Evolutionary conservation across 2,329 filamentous ascomycete species (phyloP), one percentile per base, ranked within the genome.

Genomic region (Diaporthe sp.): DNA sequence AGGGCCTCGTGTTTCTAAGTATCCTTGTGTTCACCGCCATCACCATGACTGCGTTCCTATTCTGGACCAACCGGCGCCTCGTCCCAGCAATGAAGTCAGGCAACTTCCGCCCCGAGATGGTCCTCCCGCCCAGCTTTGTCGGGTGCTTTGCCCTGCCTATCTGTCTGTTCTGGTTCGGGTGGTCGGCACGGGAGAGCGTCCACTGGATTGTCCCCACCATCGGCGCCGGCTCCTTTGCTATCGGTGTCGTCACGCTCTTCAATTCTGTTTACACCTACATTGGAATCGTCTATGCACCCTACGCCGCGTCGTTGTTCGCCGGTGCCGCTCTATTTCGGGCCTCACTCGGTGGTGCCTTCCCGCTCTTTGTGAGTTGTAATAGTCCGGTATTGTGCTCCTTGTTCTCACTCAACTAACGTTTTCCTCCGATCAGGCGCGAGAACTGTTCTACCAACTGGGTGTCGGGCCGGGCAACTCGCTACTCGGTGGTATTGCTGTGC

Each of bases 131-230:
- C 0, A 17, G 57, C 17, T 65, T 61, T 22, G 4, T 73, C n/a
- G 57, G 53, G 22, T 25, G 39, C n/a, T 22, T 73, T 37, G n/a
- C 71, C 12, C 51, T 71, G 6, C 71, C 71, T 2, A 5, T 67
- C 13, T 60, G 57, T n/a, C 82, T 94, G 2, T 92, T 94, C 81
- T 92, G 92, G 80, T 93, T 92, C 83, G 90, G 88, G 19, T 93
- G 91, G 90, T 92, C 91, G 13, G 90, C 90, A 37, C 37, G 72
- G 15, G 91, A 88, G 46, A 85, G 81, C 78, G 87, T 93, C 75
- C 88, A 91, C 84, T 91, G 86, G 86, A 88, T 89, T 72, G 85
- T 86, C n/a, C 87, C 88, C 19, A 87, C 89, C 75, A 86, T 90
- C 78, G 88, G 86, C 44, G 88, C 86, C 68, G 85, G 80, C 1